These are phyloP conservation scores for Leonotis leonurus DNA, from an alignment of 257 asterid species.

Conservation along the genomic window DNA sequence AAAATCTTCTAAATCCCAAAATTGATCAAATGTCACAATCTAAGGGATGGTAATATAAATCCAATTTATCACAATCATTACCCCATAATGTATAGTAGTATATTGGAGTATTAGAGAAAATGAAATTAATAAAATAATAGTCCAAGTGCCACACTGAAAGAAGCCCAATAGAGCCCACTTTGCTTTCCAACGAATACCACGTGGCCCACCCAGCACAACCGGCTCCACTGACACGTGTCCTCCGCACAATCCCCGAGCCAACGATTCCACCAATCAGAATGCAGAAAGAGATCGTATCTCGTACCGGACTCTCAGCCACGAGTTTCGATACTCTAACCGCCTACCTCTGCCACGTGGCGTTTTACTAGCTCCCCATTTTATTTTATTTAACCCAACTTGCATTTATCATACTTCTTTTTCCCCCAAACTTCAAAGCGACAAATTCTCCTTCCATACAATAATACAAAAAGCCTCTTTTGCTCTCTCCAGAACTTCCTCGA, in stretches of 20 bases:
- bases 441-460: not conserved
- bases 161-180: too few species aligned
- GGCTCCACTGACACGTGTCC: slow-evolving; percentile 59
- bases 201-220: too few species aligned
- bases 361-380: slow-evolving; percentile 10
- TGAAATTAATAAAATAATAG: too few species aligned
- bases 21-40: too few species aligned
- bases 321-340: slow-evolving; percentile 53
- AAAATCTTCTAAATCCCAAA: too few species aligned
- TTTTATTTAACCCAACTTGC: slow-evolving; percentile 11
- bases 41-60: too few species aligned
- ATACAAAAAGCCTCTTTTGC: not conserved
- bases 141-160: too few species aligned
- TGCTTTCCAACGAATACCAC: too few species aligned
- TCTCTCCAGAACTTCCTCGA: slow-evolving; percentile 38
- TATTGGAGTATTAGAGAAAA: too few species aligned
- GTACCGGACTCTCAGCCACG: slow-evolving; percentile 65
- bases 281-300: slow-evolving; percentile 63
- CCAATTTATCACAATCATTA: too few species aligned
- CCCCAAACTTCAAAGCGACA: not conserved
- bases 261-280: slow-evolving; percentile 38
- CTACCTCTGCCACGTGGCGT: slow-evolving; percentile 58
- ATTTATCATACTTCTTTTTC: slow-evolving; percentile 10
- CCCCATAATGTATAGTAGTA: too few species aligned
- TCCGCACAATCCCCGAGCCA: not conserved